Base-by-base conservation (phyloP, 768 basidiomycete species). In the Leccinum boreale region DNA sequence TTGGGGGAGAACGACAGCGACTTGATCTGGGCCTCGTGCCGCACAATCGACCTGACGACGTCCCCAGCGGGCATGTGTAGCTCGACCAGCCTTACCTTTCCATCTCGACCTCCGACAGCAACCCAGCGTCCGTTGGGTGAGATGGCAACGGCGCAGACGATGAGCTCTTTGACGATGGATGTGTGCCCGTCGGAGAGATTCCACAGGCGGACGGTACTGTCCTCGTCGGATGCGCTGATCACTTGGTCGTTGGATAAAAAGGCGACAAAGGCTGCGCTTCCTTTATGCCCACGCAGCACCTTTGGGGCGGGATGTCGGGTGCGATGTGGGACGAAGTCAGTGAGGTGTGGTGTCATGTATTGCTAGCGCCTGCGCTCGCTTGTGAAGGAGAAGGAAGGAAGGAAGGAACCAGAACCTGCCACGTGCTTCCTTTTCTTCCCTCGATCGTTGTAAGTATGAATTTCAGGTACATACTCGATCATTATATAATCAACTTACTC, bases 1-100 rank as follows among this genome's bases (percentile, higher is more conserved):
- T 66, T 56, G 1, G 62, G 62, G 7, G 65, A 66, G 47, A 66
- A 67, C 0, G 65, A 48, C 39, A 66, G 10, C 4, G 66, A 67
- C 29, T 36, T 51, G 52, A 67, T 17, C 7, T 29, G 23, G 0
- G 47, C 52, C 10, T 8, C 14, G n/a, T 42, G 39, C 39, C 39
- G 39, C 39, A 42, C 39, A 19, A n/a, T 19, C 39, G 39, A 42
- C 39, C 29, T 49, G 54, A 67, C 17, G 21, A 36, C 36, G 0
- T 50, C 52, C 5, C 7, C 14, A n/a, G 9, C n/a, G n/a, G 39
- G 39, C 39, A n/a, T 42, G 0, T 42, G n/a, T n/a, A 42, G 4
- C 49, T 61, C 33, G 3, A 63, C 23, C 11, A 66, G 39, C 3
- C 56, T 57, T 5, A 67, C 42, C 31, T n/a, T 63, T 1, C 59